Percentiles rank a stretch among this genome's conserved stretches.
These are phyloP conservation scores for Adenanthera pavonina DNA, from an alignment of 306 rosid species.

Conservation along the genomic window DNA sequence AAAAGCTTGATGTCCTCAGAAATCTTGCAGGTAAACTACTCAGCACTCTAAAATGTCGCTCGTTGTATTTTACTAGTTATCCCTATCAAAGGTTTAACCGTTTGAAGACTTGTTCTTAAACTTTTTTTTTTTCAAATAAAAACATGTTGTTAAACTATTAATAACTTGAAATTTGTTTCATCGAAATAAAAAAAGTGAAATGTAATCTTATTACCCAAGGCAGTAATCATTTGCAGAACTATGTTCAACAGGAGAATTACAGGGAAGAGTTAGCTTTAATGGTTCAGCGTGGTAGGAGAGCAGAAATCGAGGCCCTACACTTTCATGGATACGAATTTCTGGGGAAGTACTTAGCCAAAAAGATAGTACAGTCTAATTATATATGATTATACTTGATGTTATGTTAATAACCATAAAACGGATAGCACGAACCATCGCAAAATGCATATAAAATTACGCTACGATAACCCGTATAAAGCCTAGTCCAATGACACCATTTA, in stretches of 20 bases:
- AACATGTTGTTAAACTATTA: neutral
- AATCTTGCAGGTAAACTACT: constrained; percentile 62
- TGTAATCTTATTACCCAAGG: neutral
- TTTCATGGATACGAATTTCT: constrained; percentile 74
- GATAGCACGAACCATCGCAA: neutral
- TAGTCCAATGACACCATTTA: neutral
- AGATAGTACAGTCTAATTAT: constrained; percentile 82
- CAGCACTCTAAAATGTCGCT: constrained; percentile 10
- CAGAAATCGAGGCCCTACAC: constrained; percentile 89
- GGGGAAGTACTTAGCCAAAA: constrained; percentile 80
- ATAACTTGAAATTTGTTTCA: neutral
- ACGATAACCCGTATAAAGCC: neutral
- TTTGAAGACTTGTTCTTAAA: neutral
- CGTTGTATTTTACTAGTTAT: neutral
- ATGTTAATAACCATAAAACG: neutral
- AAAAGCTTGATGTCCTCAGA: constrained; percentile 80
- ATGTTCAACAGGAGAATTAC: constrained; percentile 70
- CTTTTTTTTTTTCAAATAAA: no score
- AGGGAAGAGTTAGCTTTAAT: constrained; percentile 70
- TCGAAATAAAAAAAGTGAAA: neutral
- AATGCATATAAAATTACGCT: neutral
- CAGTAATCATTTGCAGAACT: constrained; percentile 12
- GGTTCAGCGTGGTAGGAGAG: constrained; percentile 71
- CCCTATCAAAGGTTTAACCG: neutral
- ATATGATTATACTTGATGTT: constrained; percentile 28